A percentile compares a stretch with the other conserved stretches of the same genome.
Evolutionary conservation across 2,329 filamentous ascomycete species (phyloP).

Genomic region (Triangularia setosa): DNA sequence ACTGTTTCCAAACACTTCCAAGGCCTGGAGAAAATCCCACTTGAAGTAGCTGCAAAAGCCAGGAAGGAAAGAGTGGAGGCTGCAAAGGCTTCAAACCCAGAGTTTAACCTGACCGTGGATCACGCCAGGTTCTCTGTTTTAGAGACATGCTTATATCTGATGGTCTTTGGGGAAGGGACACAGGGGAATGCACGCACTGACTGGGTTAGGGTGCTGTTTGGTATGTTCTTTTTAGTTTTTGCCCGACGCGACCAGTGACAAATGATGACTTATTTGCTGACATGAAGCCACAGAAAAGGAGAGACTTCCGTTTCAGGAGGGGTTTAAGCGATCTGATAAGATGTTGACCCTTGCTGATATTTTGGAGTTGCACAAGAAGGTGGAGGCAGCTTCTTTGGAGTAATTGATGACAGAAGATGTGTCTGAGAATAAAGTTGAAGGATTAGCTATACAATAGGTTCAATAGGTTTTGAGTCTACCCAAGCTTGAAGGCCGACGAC

Average conservation of each 20-base stretch:
- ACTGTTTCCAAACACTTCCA: slow-evolving; percentile 23
- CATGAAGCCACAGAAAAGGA: slow-evolving; percentile 17
- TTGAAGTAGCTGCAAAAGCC: slow-evolving; percentile 29
- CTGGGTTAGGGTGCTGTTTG: slow-evolving; percentile 23
- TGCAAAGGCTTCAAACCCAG: slow-evolving; percentile 26
- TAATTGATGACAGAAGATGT: too few species aligned
- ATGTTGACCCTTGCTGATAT: neutral
- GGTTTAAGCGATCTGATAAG: slow-evolving; percentile 16
- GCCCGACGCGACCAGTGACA: neutral
- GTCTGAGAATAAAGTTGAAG: too few species aligned
- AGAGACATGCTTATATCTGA: slow-evolving; percentile 23
- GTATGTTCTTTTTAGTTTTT: slow-evolving; percentile 13
- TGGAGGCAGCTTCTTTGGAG: neutral
- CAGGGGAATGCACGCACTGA: slow-evolving; percentile 19
- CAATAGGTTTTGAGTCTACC: too few species aligned
- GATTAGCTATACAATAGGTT: too few species aligned
- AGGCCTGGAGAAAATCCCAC: slow-evolving; percentile 24
- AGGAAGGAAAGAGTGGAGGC: slow-evolving; percentile 27
- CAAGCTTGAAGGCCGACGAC: too few species aligned
- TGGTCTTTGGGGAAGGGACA: slow-evolving; percentile 21
- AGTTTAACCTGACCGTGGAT: slow-evolving; percentile 22
- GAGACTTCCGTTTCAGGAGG: slow-evolving; percentile 20
- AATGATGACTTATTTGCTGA: neutral
- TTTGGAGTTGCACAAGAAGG: neutral
- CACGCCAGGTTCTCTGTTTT: slow-evolving; percentile 20